These are phyloP conservation scores for Macrocystidia cucumis DNA, from an alignment of 1,284 basidiomycete species.

Conservation along the genomic window DNA sequence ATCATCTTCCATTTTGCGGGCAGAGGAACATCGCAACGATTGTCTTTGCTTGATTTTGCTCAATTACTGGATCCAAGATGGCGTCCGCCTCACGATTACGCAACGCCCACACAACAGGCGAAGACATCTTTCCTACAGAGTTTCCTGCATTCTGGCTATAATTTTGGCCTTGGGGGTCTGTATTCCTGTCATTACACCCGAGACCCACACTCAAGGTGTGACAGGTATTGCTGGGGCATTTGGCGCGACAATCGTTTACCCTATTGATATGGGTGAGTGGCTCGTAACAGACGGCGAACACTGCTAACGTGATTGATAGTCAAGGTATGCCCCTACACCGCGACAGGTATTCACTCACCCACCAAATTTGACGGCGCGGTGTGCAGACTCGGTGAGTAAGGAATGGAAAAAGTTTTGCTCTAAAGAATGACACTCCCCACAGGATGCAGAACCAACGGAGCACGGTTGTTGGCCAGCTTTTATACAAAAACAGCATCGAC, in stretches of 20 bases:
- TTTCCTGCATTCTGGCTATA: constrained; percentile 69
- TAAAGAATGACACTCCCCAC: constrained; percentile 1
- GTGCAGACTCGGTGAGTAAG: constrained; percentile 32
- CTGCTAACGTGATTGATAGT: constrained; percentile 31
- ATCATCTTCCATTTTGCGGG: constrained; percentile 96
- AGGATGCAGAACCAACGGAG: constrained; percentile 98
- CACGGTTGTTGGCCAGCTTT: constrained; percentile 87
- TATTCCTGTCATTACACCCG: constrained; percentile 5
- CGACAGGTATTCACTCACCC: background rate
- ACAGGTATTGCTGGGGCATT: constrained; percentile 83
- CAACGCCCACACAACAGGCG: constrained; percentile 21
- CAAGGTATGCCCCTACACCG: constrained; percentile 47
- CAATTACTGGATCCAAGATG: constrained; percentile 85
- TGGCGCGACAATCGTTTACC: constrained; percentile 90
- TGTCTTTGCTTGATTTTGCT: constrained; percentile 83
- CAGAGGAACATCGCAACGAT: constrained; percentile 64
- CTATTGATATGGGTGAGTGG: constrained; percentile 83
- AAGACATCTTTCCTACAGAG: constrained; percentile 37
- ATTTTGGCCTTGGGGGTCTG: constrained; percentile 83
- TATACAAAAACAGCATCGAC: constrained; percentile 93
- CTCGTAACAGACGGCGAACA: constrained; percentile 7
- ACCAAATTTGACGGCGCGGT: background rate
- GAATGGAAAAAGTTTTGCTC: constrained; percentile 39
- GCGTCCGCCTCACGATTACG: constrained; percentile 53
- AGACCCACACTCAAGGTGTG: constrained; percentile 1